Evolutionary conservation across 2,329 filamentous ascomycete species (phyloP), one percentile per base, ranked within the genome.

Genomic region (Colletotrichum trifolii): DNA sequence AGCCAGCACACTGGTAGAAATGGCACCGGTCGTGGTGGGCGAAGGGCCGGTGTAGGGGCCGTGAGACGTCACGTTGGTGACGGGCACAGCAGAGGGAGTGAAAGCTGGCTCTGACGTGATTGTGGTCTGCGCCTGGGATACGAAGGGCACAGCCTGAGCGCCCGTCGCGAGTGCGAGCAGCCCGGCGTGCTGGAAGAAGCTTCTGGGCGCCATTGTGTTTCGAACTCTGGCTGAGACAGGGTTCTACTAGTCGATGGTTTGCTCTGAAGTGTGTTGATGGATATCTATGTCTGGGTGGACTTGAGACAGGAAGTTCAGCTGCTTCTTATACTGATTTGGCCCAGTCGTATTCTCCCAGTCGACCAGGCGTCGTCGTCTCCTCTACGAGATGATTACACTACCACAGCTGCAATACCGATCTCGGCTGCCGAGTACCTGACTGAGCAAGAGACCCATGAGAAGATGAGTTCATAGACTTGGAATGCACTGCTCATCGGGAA

Each of bases 21-120:
- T 75, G 25, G 91, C 92, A 4, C 92, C 92, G 0, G 87, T 93
- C 0, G 87, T 91, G 0, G 89, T 91, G 0, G 82, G 75, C 0
- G 89, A 78, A 0, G 84, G 84, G 3, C 91, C 92, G 3, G 78
- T 86, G 75, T 82, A 95, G 0, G 90, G 84, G 0, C 91, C 91
- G 73, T 95, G 91, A 5, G 84, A 87, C 2, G 89, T 90, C 6
- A 87, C 81, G 36, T 90, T 85, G 42, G 83, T 86, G 12, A 83
- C 75, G 5, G 77, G 71, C 2, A 79, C 73, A 0, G 64, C 61
- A 2, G 73, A 55, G 0, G 69, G 67, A 0, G 75, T 76, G 6
- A 69, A 58, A 1, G 73, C 42, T 1, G 75, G 70, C 4, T 67
- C 70, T 0, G 76, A 76, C 2, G 71, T 71, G 25, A 78, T 54